These are phyloP conservation scores for Botrytis fragariae DNA, from an alignment of 2,329 filamentous ascomycete genomes.

Conservation along the genomic window DNA sequence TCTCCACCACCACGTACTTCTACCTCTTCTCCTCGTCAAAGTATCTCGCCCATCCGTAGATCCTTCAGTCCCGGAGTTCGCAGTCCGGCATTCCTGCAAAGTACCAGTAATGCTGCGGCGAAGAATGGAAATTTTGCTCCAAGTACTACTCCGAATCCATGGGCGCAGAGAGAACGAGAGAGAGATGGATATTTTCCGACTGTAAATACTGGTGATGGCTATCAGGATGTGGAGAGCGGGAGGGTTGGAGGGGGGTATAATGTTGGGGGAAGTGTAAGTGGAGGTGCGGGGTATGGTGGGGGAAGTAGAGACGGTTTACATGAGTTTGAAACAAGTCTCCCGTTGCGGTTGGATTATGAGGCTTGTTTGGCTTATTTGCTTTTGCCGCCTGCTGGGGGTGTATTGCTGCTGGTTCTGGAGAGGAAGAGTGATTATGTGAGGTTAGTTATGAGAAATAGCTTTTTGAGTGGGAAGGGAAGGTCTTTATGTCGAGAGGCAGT, in stretches of 20 bases:
- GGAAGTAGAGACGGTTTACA: constrained; percentile 54
- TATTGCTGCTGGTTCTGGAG: constrained; percentile 81
- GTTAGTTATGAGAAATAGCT: constrained; percentile 37
- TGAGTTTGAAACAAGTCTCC: constrained; percentile 88
- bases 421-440: constrained; percentile 96
- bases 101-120: constrained; percentile 13
- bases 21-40: constrained; percentile 41
- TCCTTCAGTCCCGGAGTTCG: constrained; percentile 43
- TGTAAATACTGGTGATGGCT: constrained; percentile 13
- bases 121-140: constrained; percentile 32
- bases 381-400: constrained; percentile 80
- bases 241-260: constrained; percentile 2
- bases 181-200: constrained; percentile 23
- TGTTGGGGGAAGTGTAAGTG: not conserved
- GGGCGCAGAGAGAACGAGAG: constrained; percentile 21
- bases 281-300: not conserved
- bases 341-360: constrained; percentile 83
- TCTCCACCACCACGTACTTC: constrained; percentile 57
- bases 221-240: constrained; percentile 16
- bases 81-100: constrained; percentile 36
- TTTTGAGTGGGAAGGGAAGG: not conserved
- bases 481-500: not conserved
- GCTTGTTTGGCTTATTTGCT: constrained; percentile 85
- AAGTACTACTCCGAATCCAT: constrained; percentile 13
- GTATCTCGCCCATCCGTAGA: constrained; percentile 55